These are phyloP conservation scores for Arxiozyma heterogenica DNA, from an alignment of 1,139 yeast species.

Conservation along the genomic window DNA sequence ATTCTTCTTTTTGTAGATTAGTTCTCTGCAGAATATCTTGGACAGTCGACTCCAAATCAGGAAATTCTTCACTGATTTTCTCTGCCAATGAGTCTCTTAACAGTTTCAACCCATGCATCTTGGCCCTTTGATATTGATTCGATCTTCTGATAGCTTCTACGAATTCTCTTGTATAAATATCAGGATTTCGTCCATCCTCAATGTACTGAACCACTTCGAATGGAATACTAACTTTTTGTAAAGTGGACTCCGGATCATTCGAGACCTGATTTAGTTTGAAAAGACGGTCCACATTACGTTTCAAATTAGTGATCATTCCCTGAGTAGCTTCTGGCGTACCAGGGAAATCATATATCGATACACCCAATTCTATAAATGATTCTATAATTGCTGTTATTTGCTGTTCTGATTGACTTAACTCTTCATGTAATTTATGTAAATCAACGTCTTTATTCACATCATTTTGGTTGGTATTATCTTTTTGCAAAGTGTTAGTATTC, in stretches of 20 bases:
- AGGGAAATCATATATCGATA: constrained; percentile 85
- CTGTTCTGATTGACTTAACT: constrained; percentile 44
- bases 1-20: neutral
- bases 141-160: constrained; percentile 84
- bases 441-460: neutral
- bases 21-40: constrained; percentile 39
- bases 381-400: constrained; percentile 69
- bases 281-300: constrained; percentile 32
- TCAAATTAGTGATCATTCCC: constrained; percentile 40
- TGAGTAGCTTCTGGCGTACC: constrained; percentile 63
- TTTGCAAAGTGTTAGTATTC: neutral
- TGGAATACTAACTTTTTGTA: constrained; percentile 48
- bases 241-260: constrained; percentile 26
- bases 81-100: constrained; percentile 58
- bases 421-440: constrained; percentile 24
- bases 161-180: constrained; percentile 91
- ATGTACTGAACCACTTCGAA: constrained; percentile 73
- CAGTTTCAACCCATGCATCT: constrained; percentile 51
- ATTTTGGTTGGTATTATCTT: neutral
- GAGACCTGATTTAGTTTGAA: constrained; percentile 28
- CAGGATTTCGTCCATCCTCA: constrained; percentile 95
- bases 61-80: constrained; percentile 67
- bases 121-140: constrained; percentile 82
- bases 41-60: constrained; percentile 52
- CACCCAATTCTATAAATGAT: constrained; percentile 78